Evolutionary conservation across 768 basidiomycete genomes (phyloP).

Genomic region (Boletus speciosus): DNA sequence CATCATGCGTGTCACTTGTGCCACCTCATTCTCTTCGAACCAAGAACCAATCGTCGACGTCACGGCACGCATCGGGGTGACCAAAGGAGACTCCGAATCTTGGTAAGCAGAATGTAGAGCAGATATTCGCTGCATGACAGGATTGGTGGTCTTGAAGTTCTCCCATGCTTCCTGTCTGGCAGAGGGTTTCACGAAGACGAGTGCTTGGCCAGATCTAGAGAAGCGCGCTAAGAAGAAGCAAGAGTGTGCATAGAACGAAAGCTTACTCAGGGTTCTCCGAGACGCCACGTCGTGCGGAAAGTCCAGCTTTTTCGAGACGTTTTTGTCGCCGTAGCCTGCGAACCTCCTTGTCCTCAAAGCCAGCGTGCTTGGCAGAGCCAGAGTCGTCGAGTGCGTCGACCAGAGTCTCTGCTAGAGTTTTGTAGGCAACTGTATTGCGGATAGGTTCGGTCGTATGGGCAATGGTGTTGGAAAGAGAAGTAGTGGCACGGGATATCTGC

Average conservation of each 20-base stretch:
- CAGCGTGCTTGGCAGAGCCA: constrained; percentile 89
- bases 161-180: constrained; percentile 80
- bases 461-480: constrained; percentile 82
- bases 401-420: constrained; percentile 82
- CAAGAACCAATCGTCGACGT: constrained; percentile 83
- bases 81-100: constrained; percentile 90
- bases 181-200: constrained; percentile 83
- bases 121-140: constrained; percentile 59
- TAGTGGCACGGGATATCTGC: constrained; percentile 82
- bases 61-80: constrained; percentile 76
- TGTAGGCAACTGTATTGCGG: constrained; percentile 93
- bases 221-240: neutral
- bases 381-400: constrained; percentile 93
- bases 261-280: constrained; percentile 80
- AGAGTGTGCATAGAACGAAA: neutral
- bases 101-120: constrained; percentile 70
- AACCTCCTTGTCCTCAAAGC: constrained; percentile 93
- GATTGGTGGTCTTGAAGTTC: constrained; percentile 71
- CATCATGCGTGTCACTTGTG: constrained; percentile 88
- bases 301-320: constrained; percentile 83
- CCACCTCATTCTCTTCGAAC: constrained; percentile 98
- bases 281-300: constrained; percentile 46
- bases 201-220: constrained; percentile 74
- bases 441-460: constrained; percentile 94
- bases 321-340: constrained; percentile 75